phyloP scores from a whole-genome alignment of 2,329 filamentous ascomycete genomes.

The Pseudomassariella vexata region DNA sequence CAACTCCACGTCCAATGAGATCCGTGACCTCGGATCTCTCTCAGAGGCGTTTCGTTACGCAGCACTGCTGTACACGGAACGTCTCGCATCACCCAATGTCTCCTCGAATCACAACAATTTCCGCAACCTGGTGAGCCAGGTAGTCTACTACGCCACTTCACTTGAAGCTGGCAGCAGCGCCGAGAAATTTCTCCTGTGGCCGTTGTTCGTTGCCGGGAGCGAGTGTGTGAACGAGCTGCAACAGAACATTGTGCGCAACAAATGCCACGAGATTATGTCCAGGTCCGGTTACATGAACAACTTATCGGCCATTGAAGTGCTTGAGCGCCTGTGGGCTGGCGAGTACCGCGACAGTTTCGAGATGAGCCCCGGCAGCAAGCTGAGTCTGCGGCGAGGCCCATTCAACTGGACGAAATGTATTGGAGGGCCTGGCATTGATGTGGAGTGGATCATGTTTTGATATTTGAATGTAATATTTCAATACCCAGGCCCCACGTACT shows the following conservation, averaged over 20 bases:
- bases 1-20: slow-evolving; percentile 51
- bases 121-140: slow-evolving; percentile 75
- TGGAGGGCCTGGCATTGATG: slow-evolving; percentile 48
- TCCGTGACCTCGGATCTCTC: slow-evolving; percentile 71
- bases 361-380: slow-evolving; percentile 25
- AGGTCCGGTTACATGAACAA: slow-evolving; percentile 94
- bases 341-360: slow-evolving; percentile 38
- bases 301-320: slow-evolving; percentile 73
- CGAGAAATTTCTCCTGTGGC: slow-evolving; percentile 91
- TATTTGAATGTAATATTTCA: no score
- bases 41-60: slow-evolving; percentile 89
- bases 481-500: no score
- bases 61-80: slow-evolving; percentile 83
- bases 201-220: slow-evolving; percentile 82
- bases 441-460: slow-evolving; percentile 65
- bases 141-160: slow-evolving; percentile 76
- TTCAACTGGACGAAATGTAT: slow-evolving; percentile 56
- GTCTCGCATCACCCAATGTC: slow-evolving; percentile 70
- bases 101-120: slow-evolving; percentile 72
- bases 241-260: slow-evolving; percentile 69
- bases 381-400: slow-evolving; percentile 37
- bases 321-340: slow-evolving; percentile 77
- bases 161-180: slow-evolving; percentile 66
- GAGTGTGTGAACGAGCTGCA: slow-evolving; percentile 81
- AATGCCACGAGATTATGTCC: slow-evolving; percentile 80